Base-by-base conservation (phyloP, 352 stramenopile genomes). In the Globisporangium cederbergense region DNA sequence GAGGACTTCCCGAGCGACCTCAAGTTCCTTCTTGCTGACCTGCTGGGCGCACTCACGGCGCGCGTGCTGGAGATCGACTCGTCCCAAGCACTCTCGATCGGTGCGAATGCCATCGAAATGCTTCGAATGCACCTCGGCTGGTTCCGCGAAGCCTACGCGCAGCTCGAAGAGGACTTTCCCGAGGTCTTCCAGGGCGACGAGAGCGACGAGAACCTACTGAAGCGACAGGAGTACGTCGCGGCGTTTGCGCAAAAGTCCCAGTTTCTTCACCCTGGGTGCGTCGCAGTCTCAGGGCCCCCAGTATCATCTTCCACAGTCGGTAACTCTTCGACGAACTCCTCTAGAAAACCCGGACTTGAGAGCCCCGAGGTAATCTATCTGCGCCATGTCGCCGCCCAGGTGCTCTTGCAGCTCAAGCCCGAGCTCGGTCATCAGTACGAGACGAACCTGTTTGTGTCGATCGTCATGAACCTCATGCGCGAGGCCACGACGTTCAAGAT, bases 71-170 rank as follows among this genome's bases (percentile, higher is more conserved):
- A 89, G 68, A 81, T 91, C 62, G 83, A 93, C 53, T 81, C 79
- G 53, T 79, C 78, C 13, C 78, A 87, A 61, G 85, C 83, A 25
- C 71, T 93, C 38, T 82, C 74, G 43, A 77, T 91, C 60, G 69
- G 73, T 9, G 75, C 85, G 45, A 88, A 85, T 65, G 74, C 69
- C 52, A 65, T 90, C 4, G 82, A 93, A 65, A 62, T 93, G 11
- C 60, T 91, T 63, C 79, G 79, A 13, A 60, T 93, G 52, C 85
- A 93, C 61, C 67, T 93, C 38, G 81, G 78, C 7, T 93, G 85
- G 85, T 93, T 93, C 68, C 76, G 85, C 18, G 85, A 93, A 66
- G 74, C 78, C 11, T 93, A 87, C 47, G 85, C 79, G 45, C 74
- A 88, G 58, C 63, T 92, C 16, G 73, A 78, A 0, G 81, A 90